phyloP scores from a whole-genome alignment of 129 eudicot species.

The Pseudognaphalium luteoalbum region DNA sequence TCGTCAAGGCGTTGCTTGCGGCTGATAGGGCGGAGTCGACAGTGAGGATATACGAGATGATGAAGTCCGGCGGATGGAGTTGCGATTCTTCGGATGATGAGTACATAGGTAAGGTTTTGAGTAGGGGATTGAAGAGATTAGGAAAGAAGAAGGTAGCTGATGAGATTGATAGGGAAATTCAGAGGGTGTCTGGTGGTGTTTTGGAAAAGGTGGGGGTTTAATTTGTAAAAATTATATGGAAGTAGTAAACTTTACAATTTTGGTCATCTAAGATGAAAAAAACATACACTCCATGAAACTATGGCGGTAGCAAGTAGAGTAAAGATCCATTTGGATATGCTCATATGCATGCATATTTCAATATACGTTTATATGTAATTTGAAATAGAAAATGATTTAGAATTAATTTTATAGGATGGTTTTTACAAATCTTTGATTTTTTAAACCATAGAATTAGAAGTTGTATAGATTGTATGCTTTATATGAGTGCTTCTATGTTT shows the following conservation, averaged over 20 bases:
- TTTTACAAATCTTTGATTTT: too few species aligned
- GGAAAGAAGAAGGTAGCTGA: conserved; percentile 61
- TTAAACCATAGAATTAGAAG: too few species aligned
- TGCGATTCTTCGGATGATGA: conserved; percentile 49
- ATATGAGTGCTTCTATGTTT: too few species aligned
- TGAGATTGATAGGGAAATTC: conserved; percentile 57
- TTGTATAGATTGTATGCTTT: too few species aligned
- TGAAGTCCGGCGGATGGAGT: conserved; percentile 71
- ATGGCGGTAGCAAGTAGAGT: too few species aligned
- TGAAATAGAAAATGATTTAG: too few species aligned
- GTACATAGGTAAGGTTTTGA: conserved; percentile 74
- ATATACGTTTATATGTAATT: too few species aligned
- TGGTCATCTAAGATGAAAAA: too few species aligned
- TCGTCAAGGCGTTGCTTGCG: conserved; percentile 67
- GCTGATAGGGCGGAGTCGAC: conserved; percentile 57
- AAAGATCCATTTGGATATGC: too few species aligned
- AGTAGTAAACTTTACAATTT: neutral
- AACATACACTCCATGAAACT: too few species aligned
- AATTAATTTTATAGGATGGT: too few species aligned
- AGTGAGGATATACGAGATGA: conserved; percentile 64
- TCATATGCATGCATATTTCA: too few species aligned
- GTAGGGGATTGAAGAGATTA: conserved; percentile 68
- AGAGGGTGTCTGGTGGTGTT: conserved; percentile 41
- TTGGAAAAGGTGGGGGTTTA: conserved; percentile 37
- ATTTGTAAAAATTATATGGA: conserved; percentile 20